These are phyloP conservation scores for Abelmoschus esculentus DNA, from an alignment of 345 rosid species.

Conservation along the genomic window DNA sequence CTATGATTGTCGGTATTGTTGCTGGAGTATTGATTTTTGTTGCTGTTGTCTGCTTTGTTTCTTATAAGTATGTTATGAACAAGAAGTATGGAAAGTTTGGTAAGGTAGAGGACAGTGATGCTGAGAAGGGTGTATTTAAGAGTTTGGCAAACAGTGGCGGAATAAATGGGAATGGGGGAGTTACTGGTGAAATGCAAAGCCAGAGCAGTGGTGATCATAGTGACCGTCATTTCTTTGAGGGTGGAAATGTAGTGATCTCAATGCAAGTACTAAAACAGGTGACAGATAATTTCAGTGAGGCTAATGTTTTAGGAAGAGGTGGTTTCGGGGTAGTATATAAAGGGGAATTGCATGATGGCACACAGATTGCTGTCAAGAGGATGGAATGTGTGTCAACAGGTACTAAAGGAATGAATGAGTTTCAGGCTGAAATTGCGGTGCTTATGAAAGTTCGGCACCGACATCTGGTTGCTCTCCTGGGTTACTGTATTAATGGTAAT, in stretches of 20 bases:
- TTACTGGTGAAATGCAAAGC: constrained; percentile 32
- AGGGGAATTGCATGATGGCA: constrained; percentile 82
- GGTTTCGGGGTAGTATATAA: constrained; percentile 85
- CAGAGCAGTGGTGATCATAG: constrained; percentile 27
- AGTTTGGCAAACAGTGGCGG: no score
- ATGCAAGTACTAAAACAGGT: constrained; percentile 62
- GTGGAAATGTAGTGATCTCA: constrained; percentile 52
- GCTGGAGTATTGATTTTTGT: no score
- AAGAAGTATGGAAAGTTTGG: no score
- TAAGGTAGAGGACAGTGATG: no score
- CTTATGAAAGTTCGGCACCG: constrained; percentile 82
- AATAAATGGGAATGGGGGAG: no score
- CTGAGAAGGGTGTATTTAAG: no score
- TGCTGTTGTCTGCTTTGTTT: no score
- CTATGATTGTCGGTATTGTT: no score
- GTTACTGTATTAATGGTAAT: constrained; percentile 66
- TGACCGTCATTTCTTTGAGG: constrained; percentile 38
- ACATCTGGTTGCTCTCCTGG: constrained; percentile 74
- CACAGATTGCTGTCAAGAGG: constrained; percentile 78
- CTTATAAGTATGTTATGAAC: no score
- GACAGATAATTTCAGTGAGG: constrained; percentile 60
- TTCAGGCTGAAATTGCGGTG: constrained; percentile 79
- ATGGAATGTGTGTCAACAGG: constrained; percentile 59
- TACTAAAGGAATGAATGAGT: constrained; percentile 67
- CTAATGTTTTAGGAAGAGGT: constrained; percentile 65